A percentile compares a stretch with the other conserved stretches of the same genome.
These are phyloP conservation scores for Metarhizium robertsii DNA, from an alignment of 2,329 filamentous ascomycete genomes.

Conservation along the genomic window DNA sequence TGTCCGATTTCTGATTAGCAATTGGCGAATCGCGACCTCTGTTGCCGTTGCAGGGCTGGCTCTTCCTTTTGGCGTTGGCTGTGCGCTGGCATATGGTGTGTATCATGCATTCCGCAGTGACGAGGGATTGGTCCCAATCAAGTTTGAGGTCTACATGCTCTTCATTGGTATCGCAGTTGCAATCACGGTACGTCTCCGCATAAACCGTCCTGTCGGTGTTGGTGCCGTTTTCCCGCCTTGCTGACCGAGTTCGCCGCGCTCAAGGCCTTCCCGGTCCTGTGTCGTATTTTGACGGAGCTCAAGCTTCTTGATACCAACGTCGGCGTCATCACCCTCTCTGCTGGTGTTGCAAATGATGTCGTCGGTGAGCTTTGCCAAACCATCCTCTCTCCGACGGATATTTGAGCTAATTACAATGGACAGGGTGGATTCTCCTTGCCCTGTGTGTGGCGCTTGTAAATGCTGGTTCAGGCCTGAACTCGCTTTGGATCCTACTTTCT, in stretches of 20 bases:
- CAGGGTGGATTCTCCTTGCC: conserved; percentile 75
- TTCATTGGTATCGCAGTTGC: conserved; percentile 92
- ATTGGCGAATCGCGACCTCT: conserved; percentile 70
- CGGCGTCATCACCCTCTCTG: conserved; percentile 79
- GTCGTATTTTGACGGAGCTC: conserved; percentile 84
- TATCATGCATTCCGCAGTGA: conserved; percentile 60
- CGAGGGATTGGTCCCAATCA: conserved; percentile 27
- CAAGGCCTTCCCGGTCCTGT: conserved; percentile 73
- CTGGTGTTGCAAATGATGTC: conserved; percentile 85
- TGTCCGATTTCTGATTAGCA: conserved; percentile 63
- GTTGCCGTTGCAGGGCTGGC: conserved; percentile 74
- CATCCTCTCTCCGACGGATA: neutral
- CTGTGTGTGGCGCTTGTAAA: conserved; percentile 92
- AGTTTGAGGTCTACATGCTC: conserved; percentile 46
- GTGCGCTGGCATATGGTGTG: conserved; percentile 70
- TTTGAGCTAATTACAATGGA: neutral
- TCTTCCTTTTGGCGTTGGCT: conserved; percentile 74
- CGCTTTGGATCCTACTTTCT: conserved; percentile 74
- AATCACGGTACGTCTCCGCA: conserved; percentile 49
- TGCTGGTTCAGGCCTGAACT: conserved; percentile 69
- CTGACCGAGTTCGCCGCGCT: neutral
- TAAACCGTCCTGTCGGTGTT: too few relatives aligned
- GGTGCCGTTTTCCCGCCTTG: neutral
- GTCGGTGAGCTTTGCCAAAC: conserved; percentile 17
- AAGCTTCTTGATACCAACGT: conserved; percentile 77